Base-by-base conservation (phyloP, 352 stramenopile genomes). In the Globisporangium mamillatum region DNA sequence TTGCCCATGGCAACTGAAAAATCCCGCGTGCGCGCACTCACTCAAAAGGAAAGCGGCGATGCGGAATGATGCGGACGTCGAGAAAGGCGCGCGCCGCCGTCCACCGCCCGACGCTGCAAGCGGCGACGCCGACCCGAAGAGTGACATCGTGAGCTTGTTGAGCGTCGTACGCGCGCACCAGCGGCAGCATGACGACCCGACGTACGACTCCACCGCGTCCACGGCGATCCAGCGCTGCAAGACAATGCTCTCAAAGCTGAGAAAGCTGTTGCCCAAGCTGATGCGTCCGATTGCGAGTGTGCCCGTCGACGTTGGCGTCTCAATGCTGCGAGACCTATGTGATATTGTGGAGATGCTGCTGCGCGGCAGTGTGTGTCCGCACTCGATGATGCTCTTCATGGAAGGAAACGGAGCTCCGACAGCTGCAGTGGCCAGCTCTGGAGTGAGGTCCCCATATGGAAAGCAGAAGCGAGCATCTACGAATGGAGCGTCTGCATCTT, bases 261-360 rank as follows among this genome's bases (percentile, higher is more conserved):
- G 80, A 16, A 91, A 87, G 44, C 65, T 92, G 27, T 71, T 92
- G 52, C 84, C 82, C 18, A 91, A 89, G 67, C 72, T 92, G 54
- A 84, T 91, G 81, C 77, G 79, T 0, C 72, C 76, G 0, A 79
- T 92, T 46, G 71, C 76, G 32, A 70, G 70, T 4, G 63, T 85
- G n/a, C 32, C 76, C 7, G 69, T 70, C 7, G 72, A 74, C 3
- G 69, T 54, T 20, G 80, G 77, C 0, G 72, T 77, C 0, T 63
- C 70, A 8, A 78, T 89, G 22, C 67, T 92, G n/a, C 67, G 75
- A 8, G 75, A 87, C 14, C 27, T 92, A 16, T 92, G 84, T 22
- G 75, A 88, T 27, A 74, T 92, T 25, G 67, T 92, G 44, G 63
- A 68, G 14, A 54, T 88, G 36, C 61, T 91, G 22, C 66, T 92